Evolutionary conservation across 2,329 filamentous ascomycete species (phyloP).

Genomic region (Aspergillus fumigatiaffinis): DNA sequence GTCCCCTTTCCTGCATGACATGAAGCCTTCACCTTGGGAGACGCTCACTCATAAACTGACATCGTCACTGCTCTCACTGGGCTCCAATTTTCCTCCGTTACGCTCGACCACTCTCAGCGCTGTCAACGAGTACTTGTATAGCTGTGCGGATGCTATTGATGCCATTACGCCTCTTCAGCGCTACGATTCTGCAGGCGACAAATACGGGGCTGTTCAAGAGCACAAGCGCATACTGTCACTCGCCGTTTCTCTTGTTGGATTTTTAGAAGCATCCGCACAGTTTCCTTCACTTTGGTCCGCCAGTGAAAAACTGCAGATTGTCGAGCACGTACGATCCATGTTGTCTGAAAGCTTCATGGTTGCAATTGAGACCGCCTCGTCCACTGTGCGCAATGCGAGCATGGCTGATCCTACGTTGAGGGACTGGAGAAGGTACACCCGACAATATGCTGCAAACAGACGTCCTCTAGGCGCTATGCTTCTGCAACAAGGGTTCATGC

Average conservation of each 20-base stretch:
- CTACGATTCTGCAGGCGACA: conserved; percentile 51
- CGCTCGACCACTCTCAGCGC: conserved; percentile 63
- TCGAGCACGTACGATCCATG: conserved; percentile 67
- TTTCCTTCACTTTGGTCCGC: conserved; percentile 78
- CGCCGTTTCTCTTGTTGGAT: conserved; percentile 81
- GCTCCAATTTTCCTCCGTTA: conserved; percentile 66
- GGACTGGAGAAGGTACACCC: conserved; percentile 84
- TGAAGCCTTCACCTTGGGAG: conserved; percentile 88
- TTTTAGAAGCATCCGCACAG: conserved; percentile 75
- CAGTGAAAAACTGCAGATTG: conserved; percentile 67
- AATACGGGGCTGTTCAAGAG: conserved; percentile 46
- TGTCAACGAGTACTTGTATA: conserved; percentile 68
- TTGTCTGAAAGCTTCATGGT: conserved; percentile 82
- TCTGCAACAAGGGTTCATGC: conserved; percentile 82
- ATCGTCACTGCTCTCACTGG: conserved; percentile 75
- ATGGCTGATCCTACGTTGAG: conserved; percentile 62
- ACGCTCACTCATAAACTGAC: conserved; percentile 74
- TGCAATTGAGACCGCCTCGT: conserved; percentile 83
- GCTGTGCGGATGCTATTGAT: conserved; percentile 62
- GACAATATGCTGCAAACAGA: conserved; percentile 74
- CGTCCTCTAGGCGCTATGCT: conserved; percentile 88
- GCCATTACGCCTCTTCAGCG: conserved; percentile 52
- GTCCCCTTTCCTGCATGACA: conserved; percentile 76
- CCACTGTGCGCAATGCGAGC: conserved; percentile 78
- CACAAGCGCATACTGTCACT: conserved; percentile 69